A percentile compares a stretch with the other conserved stretches of the same genome.
phyloP scores from a whole-genome alignment of 495 filamentous ascomycete genomes.

The Talaromyces trachyspermus region DNA sequence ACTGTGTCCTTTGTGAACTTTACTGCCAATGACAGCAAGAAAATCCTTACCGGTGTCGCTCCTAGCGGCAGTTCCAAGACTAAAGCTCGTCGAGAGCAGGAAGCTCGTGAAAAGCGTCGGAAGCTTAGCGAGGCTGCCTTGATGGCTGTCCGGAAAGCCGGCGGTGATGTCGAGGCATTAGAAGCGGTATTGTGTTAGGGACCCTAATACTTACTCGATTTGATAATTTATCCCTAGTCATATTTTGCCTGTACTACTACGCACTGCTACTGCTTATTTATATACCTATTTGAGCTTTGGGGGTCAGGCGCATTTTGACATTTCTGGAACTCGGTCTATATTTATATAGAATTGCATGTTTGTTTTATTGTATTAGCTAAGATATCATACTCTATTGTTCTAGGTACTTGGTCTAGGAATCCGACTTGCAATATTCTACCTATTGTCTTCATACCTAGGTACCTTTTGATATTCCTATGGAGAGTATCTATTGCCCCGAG shows the following conservation, averaged over 20 bases:
- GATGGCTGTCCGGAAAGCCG: slow-evolving; percentile 66
- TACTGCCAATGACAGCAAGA: slow-evolving; percentile 70
- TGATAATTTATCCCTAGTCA: no score
- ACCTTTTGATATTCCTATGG: no score
- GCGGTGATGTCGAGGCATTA: slow-evolving; percentile 62
- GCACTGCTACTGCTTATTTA: no score
- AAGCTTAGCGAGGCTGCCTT: slow-evolving; percentile 67
- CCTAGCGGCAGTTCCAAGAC: slow-evolving; percentile 89
- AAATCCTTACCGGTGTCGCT: slow-evolving; percentile 84
- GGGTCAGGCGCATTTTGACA: neutral
- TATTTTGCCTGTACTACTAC: no score
- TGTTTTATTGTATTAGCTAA: no score
- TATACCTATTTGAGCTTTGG: slow-evolving; percentile 5
- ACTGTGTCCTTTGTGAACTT: slow-evolving; percentile 81
- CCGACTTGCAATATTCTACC: no score
- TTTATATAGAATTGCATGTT: no score
- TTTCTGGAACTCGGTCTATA: neutral
- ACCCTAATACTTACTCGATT: neutral
- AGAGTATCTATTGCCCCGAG: no score
- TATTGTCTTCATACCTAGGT: no score
- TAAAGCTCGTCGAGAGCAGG: slow-evolving; percentile 80
- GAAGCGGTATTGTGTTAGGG: slow-evolving; percentile 37
- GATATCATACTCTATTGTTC: no score
- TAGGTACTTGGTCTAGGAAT: no score
- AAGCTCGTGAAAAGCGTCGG: slow-evolving; percentile 70